Conservation (phyloP, 2,329 filamentous ascomycete genomes). For the Aureobasidium sp. region DNA sequence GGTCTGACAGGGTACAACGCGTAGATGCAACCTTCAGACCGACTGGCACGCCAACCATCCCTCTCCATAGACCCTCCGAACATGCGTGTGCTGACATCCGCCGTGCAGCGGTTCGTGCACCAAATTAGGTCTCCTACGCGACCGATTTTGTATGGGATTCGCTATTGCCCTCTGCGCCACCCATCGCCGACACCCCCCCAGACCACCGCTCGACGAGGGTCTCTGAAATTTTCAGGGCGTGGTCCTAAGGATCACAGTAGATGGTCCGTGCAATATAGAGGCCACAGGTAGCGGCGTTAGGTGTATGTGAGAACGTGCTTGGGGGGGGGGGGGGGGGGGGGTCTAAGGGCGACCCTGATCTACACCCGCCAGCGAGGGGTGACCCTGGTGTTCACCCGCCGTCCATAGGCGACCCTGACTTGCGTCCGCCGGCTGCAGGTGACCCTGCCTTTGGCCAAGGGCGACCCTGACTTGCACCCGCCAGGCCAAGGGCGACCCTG, state of each 20-base stretch:
- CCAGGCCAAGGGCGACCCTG: too few relatives aligned
- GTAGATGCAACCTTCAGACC: neutral
- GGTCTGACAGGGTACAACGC: neutral
- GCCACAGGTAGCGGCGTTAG: neutral
- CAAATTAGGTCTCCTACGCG: neutral
- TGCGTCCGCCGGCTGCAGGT: too few relatives aligned
- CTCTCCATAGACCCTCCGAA: neutral
- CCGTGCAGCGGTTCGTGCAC: neutral
- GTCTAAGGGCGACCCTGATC: too few relatives aligned
- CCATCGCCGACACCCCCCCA: neutral
- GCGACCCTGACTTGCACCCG: too few relatives aligned
- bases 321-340: too few relatives aligned
- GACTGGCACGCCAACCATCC: neutral
- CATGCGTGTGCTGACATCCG: neutral
- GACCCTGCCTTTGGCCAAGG: too few relatives aligned
- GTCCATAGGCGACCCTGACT: too few relatives aligned
- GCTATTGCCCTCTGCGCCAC: conserved; percentile 2
- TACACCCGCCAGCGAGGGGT: too few relatives aligned
- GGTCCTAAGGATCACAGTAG: neutral
- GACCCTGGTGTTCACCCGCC: too few relatives aligned
- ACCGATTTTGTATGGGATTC: conserved; percentile 5
- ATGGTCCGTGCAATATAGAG: neutral
- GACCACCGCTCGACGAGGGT: neutral
- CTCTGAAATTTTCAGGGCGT: neutral
- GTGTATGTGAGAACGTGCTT: too few relatives aligned